A percentile compares a stretch with the other conserved stretches of the same genome.
These are phyloP conservation scores for Xylaria cubensis DNA, from an alignment of 495 filamentous ascomycete genomes.

Conservation along the genomic window DNA sequence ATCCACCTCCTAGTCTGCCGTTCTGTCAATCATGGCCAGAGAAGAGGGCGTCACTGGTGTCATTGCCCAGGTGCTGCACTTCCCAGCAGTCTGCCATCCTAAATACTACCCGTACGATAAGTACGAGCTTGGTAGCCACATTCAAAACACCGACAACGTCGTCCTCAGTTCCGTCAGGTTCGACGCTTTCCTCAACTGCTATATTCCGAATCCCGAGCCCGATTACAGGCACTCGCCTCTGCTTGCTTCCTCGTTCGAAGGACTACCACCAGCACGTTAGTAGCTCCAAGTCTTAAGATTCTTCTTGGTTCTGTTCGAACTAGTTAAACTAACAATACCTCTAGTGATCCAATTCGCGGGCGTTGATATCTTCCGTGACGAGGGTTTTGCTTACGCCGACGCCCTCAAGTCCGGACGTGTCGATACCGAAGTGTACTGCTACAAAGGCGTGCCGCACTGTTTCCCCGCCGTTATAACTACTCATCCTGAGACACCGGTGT, in stretches of 20 bases:
- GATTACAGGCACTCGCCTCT: slow-evolving; percentile 35
- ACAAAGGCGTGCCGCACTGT: slow-evolving; percentile 37
- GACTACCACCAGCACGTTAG: slow-evolving; percentile 39
- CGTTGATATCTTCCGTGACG: slow-evolving; percentile 37
- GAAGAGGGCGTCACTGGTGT: slow-evolving; percentile 35
- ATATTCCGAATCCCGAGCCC: slow-evolving; percentile 30
- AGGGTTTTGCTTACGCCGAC: slow-evolving; percentile 39
- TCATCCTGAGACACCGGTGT: slow-evolving; percentile 28
- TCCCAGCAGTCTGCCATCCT: slow-evolving; percentile 39
- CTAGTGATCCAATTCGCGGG: slow-evolving; percentile 40
- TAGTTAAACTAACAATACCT: neutral
- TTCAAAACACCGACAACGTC: slow-evolving; percentile 34
- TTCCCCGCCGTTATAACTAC: slow-evolving; percentile 32
- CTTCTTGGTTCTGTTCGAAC: neutral
- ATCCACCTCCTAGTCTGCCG: slow-evolving; percentile 29
- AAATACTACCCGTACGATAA: slow-evolving; percentile 37
- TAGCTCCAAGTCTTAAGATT: neutral
- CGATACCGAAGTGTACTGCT: slow-evolving; percentile 30
- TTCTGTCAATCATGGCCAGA: slow-evolving; percentile 30
- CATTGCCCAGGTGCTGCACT: slow-evolving; percentile 37
- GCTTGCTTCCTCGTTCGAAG: slow-evolving; percentile 27
- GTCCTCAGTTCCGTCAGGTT: slow-evolving; percentile 31
- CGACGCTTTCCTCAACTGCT: slow-evolving; percentile 34
- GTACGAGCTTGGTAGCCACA: slow-evolving; percentile 40
- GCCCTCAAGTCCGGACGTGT: slow-evolving; percentile 33